Evolutionary conservation across 2,329 filamentous ascomycete species (phyloP), one percentile per base, ranked within the genome.

Genomic region (Metarhizium anisopliae): DNA sequence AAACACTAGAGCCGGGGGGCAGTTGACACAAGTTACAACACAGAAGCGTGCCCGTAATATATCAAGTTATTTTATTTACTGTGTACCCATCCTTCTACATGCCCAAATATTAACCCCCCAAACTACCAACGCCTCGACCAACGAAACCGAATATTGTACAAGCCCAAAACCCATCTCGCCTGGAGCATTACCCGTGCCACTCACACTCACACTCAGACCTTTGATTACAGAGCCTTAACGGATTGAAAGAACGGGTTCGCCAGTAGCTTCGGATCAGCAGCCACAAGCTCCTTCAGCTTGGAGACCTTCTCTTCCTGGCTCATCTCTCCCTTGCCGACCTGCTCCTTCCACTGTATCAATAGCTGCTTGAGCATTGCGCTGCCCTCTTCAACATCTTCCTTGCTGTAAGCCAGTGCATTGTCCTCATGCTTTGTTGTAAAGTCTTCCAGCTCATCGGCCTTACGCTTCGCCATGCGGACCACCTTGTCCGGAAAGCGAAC

Each of bases 381-480:
- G 7, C 94, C 94, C 68, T 93, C 84, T 64, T 96, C 91, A 0
- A 97, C 88, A 62, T 99, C 91, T 60, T 91, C 82, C 65, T 90
- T 91, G 60, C 81, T 87, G 67, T 90, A 90, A 62, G 82, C 74
- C 47, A 80, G 70, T 7, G 77, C 75, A 6, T 77, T 64, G 49
- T 79, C 78, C 59, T 89, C 85, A 63, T 89, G 84, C 73, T 91
- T 92, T 52, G 82, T 82, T 0, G 89, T 88, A 65, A 99, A 99
- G 69, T 99, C 94, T 70, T 99, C 94, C 40, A 99, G 79, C 77
- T 99, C 95, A 70, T 97, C 94, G 0, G 94, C 94, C 76, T 99
- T 99, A 63, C 94, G 84, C 74, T 95, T 95, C n/a, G 94, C 94
- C 95, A 99, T 99, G 60, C 91, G 90, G 58, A 99, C 89, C 16